Percentiles rank a stretch among this genome's conserved stretches.
phyloP scores from a whole-genome alignment of 306 rosid genomes.

The Lathyrus tuberosus region DNA sequence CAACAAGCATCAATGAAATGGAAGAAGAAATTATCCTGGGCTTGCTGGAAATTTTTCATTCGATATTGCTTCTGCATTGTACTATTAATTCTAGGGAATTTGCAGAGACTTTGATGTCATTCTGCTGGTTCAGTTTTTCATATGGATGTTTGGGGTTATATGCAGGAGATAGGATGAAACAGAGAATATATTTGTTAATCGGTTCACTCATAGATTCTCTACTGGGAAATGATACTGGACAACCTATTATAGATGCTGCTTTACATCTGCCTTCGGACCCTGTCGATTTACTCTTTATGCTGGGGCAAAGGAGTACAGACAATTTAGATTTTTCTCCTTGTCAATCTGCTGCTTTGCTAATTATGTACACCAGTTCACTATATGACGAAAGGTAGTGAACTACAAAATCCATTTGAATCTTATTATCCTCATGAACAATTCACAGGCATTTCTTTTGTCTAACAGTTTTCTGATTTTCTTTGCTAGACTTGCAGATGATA shows the following conservation, averaged over 20 bases:
- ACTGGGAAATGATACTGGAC: constrained; percentile 72
- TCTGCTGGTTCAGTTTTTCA: constrained; percentile 84
- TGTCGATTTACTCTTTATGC: constrained; percentile 73
- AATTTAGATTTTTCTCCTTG: constrained; percentile 64
- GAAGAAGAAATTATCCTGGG: constrained; percentile 81
- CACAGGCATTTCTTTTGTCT: constrained; percentile 23
- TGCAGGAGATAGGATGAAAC: constrained; percentile 70
- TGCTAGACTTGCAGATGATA: constrained; percentile 88
- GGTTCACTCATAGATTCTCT: constrained; percentile 75
- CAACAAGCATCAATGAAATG: constrained; percentile 57
- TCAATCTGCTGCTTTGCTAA: constrained; percentile 77
- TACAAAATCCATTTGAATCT: constrained; percentile 26
- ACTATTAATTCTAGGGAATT: constrained; percentile 50
- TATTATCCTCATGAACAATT: constrained; percentile 24
- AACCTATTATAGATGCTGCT: constrained; percentile 67
- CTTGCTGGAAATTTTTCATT: constrained; percentile 75
- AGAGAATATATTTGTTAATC: constrained; percentile 73
- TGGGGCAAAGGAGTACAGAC: constrained; percentile 68
- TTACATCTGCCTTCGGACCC: constrained; percentile 78
- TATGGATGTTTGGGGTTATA: constrained; percentile 88
- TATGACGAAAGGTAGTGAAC: constrained; percentile 76
- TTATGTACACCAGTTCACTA: constrained; percentile 71
- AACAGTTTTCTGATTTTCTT: constrained; percentile 39
- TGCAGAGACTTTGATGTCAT: constrained; percentile 61
- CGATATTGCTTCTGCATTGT: constrained; percentile 60